Conservation (phyloP, 108 stramenopile species). For the Aurantiochytrium sp. region DNA sequence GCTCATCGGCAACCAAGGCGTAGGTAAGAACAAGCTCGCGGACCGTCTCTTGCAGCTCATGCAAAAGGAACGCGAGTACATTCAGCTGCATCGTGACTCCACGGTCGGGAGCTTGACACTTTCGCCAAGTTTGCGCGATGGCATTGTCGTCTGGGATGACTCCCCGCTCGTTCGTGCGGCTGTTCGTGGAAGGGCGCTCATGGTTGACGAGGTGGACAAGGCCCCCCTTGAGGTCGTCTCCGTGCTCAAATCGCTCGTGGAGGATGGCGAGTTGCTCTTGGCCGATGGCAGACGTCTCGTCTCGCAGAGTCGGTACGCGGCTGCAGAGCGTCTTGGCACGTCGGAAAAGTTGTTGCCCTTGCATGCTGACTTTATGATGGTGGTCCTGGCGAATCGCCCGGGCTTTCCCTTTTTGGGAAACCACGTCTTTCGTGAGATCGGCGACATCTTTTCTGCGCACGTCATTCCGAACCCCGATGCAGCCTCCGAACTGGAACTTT, state of each 20-base stretch:
- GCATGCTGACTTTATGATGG: constrained; percentile 64
- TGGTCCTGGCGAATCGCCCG: constrained; percentile 75
- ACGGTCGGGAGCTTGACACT: constrained; percentile 62
- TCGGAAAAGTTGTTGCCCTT: constrained; percentile 39
- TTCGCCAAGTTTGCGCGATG: constrained; percentile 61
- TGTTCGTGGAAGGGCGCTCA: constrained; percentile 57
- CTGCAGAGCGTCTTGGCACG: not conserved
- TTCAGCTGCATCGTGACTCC: constrained; percentile 82
- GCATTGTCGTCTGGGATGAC: constrained; percentile 63
- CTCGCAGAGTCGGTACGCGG: not conserved
- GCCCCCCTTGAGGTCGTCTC: constrained; percentile 76
- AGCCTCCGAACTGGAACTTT: constrained; percentile 52
- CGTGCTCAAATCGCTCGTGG: constrained; percentile 68
- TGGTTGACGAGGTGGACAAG: constrained; percentile 87
- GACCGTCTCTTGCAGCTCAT: constrained; percentile 56
- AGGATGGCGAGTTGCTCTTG: constrained; percentile 73
- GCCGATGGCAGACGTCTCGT: constrained; percentile 62
- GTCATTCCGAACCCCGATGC: constrained; percentile 56
- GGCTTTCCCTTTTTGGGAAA: constrained; percentile 83
- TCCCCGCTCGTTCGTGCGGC: constrained; percentile 71
- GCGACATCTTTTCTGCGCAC: constrained; percentile 64
- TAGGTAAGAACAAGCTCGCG: constrained; percentile 76
- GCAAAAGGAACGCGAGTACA: constrained; percentile 74
- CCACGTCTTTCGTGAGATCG: constrained; percentile 62
- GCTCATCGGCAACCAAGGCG: constrained; percentile 77